These are phyloP conservation scores for Boletus sensibilis DNA, from an alignment of 768 basidiomycete species.

Conservation along the genomic window DNA sequence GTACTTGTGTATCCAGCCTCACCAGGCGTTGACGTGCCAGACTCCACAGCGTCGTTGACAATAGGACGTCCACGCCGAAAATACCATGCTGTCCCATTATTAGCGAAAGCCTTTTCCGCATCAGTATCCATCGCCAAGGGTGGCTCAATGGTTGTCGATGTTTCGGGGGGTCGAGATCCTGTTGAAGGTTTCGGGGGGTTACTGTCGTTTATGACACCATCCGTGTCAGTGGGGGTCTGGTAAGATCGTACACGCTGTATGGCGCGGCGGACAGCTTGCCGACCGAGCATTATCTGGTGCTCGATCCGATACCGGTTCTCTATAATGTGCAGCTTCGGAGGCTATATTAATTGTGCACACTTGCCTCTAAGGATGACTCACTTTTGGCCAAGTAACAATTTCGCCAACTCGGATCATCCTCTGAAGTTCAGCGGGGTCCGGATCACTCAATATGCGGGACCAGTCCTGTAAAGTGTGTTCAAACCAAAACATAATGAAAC, in stretches of 20 bases:
- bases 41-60: conserved; percentile 24
- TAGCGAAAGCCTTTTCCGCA: conserved; percentile 64
- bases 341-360: conserved; percentile 10
- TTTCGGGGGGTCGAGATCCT: conserved; percentile 14
- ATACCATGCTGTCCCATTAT: conserved; percentile 52
- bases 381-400: conserved; percentile 96
- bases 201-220: conserved; percentile 24
- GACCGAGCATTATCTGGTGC: conserved; percentile 76
- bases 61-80: conserved; percentile 48
- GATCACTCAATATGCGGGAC: conserved; percentile 81
- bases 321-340: conserved; percentile 81
- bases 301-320: conserved; percentile 87
- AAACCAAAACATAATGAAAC: neutral
- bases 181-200: conserved; percentile 24
- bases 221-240: conserved; percentile 22
- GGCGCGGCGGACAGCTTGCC: conserved; percentile 63
- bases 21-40: conserved; percentile 35
- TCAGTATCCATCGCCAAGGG: conserved; percentile 80
- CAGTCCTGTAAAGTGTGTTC: conserved; percentile 58
- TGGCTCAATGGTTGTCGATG: conserved; percentile 42
- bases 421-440: conserved; percentile 72
- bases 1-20: conserved; percentile 27
- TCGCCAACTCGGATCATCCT: conserved; percentile 88
- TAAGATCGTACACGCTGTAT: conserved; percentile 39
- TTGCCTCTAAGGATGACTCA: conserved; percentile 32